These are phyloP conservation scores for Tirmania nivea DNA, from an alignment of 495 filamentous ascomycete species.

Conservation along the genomic window DNA sequence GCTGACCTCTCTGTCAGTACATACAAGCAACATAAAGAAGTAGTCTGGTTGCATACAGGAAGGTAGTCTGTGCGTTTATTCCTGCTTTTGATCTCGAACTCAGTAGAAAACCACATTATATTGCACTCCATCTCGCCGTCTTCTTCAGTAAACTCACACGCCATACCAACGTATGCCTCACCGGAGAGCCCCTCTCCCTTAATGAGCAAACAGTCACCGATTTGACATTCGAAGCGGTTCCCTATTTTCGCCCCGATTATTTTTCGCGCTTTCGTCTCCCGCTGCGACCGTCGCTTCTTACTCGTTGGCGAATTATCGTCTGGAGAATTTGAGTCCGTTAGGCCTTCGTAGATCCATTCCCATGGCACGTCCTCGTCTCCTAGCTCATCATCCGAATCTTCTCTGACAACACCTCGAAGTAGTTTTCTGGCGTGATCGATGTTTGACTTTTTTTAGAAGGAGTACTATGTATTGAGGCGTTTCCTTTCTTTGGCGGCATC, in stretches of 20 bases:
- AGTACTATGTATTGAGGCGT: not conserved
- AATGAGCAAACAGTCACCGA: conserved; percentile 68
- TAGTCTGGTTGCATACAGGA: conserved; percentile 25
- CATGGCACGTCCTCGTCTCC: conserved; percentile 68
- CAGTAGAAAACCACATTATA: conserved; percentile 68
- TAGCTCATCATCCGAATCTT: conserved; percentile 83
- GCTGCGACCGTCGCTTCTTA: conserved; percentile 6
- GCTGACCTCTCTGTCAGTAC: conserved; percentile 24
- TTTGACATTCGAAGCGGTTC: conserved; percentile 43
- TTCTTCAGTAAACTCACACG: conserved; percentile 52
- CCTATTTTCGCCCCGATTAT: conserved; percentile 75
- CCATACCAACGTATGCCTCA: conserved; percentile 77
- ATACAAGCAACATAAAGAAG: not conserved
- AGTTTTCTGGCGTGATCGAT: conserved; percentile 34
- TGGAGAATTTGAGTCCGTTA: not conserved
- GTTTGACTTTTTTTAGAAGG: not conserved
- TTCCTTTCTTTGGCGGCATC: conserved; percentile 19
- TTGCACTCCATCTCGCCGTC: conserved; percentile 33
- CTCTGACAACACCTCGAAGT: conserved; percentile 46
- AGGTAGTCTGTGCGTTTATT: conserved; percentile 69
- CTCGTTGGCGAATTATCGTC: conserved; percentile 24
- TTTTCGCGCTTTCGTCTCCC: conserved; percentile 6
- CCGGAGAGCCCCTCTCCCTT: conserved; percentile 57
- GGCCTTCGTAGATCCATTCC: conserved; percentile 66
- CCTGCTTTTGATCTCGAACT: conserved; percentile 64